phyloP scores from a whole-genome alignment of 2,329 filamentous ascomycete species.

The Fusarium sp. region DNA sequence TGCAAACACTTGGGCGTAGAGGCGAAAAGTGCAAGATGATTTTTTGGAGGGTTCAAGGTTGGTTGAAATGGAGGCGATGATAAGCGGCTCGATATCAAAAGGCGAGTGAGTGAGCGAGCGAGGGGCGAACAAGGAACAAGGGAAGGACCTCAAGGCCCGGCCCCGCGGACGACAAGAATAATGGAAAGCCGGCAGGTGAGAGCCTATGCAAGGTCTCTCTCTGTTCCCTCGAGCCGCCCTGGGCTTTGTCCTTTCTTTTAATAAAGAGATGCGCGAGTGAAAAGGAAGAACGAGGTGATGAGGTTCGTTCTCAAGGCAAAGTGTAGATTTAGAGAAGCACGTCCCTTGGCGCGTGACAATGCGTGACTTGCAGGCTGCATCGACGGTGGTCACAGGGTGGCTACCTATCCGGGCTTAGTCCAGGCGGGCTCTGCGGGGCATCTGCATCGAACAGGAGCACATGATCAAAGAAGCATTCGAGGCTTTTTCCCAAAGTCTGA shows the following conservation, averaged over 20 bases:
- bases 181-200: background rate
- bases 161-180: conserved; percentile 16
- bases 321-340: conserved; percentile 33
- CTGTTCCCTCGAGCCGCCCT: conserved; percentile 1
- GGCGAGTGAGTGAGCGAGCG: conserved; percentile 38
- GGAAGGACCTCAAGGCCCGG: conserved; percentile 17
- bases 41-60: conserved; percentile 28
- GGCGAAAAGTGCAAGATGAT: background rate
- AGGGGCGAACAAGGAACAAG: conserved; percentile 25
- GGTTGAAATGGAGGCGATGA: conserved; percentile 36
- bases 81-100: conserved; percentile 46
- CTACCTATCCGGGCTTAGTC: conserved; percentile 30
- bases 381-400: conserved; percentile 34
- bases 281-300: background rate
- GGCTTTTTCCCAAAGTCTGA: conserved; percentile 28
- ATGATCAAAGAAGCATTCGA: conserved; percentile 41
- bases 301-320: background rate
- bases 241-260: background rate
- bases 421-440: conserved; percentile 30
- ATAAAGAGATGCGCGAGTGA: background rate
- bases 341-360: conserved; percentile 41
- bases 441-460: conserved; percentile 30
- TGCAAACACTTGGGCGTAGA: conserved; percentile 14
- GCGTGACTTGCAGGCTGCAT: conserved; percentile 40
- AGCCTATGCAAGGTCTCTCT: conserved; percentile 7